phyloP scores from a whole-genome alignment of 257 asterid species.

The Echium plantagineum region DNA sequence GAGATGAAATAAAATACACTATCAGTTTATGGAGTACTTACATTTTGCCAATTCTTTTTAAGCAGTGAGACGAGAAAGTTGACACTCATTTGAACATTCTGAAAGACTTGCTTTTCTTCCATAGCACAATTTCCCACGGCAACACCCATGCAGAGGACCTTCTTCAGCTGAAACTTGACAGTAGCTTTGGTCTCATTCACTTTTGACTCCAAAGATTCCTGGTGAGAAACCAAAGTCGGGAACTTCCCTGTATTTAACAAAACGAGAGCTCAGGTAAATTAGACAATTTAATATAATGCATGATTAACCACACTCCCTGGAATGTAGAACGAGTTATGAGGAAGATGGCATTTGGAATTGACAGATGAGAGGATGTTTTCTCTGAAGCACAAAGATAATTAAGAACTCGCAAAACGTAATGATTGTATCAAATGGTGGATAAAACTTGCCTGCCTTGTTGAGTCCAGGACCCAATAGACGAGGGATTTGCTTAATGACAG shows the following conservation, averaged over 20 bases:
- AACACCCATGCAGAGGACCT: conserved; percentile 32
- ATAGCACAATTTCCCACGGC: conserved; percentile 29
- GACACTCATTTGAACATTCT: conserved; percentile 31
- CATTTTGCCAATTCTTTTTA: conserved; percentile 26
- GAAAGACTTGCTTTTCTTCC: conserved; percentile 31
- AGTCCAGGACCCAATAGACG: conserved; percentile 33
- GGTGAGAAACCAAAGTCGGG: conserved; percentile 25
- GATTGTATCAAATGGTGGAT: no score
- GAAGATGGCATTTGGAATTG: no score
- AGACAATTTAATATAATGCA: background rate
- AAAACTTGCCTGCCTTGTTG: conserved; percentile 29
- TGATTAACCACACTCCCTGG: no score
- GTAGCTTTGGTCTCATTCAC: conserved; percentile 26
- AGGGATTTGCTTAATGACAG: conserved; percentile 29
- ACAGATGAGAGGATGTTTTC: no score
- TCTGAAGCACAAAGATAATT: no score
- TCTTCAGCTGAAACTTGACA: conserved; percentile 27
- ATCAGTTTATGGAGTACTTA: conserved; percentile 2
- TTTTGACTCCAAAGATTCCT: conserved; percentile 26
- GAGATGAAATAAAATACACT: background rate
- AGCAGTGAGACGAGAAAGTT: conserved; percentile 25
- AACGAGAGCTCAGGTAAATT: no score
- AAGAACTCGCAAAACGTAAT: no score
- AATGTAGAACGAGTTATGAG: no score
- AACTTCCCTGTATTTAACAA: conserved; percentile 19